phyloP scores from a whole-genome alignment of 805 yeast species.

The Candida nitratophila region DNA sequence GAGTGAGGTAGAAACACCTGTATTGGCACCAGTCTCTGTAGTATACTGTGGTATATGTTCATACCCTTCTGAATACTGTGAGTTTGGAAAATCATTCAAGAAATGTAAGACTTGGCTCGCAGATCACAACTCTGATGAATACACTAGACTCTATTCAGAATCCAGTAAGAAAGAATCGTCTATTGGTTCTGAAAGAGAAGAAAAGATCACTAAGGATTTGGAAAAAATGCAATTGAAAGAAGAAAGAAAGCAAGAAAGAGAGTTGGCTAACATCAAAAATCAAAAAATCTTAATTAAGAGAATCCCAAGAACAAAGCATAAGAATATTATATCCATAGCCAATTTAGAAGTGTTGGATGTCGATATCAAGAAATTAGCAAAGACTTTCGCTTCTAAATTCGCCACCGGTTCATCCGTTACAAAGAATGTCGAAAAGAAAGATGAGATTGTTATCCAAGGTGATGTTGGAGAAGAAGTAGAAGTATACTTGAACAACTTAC shows the following conservation, averaged over 20 bases:
- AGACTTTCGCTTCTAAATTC: conserved; percentile 86
- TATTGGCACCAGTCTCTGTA: conserved; percentile 26
- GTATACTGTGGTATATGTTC: conserved; percentile 75
- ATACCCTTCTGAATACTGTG: conserved; percentile 89
- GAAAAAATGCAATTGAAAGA: conserved; percentile 82
- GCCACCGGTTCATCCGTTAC: conserved; percentile 95
- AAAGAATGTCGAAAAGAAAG: conserved; percentile 85
- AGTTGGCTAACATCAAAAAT: conserved; percentile 67
- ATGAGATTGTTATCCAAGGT: conserved; percentile 89
- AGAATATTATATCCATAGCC: conserved; percentile 76
- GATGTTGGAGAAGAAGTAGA: conserved; percentile 92
- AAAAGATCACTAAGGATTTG: conserved; percentile 72
- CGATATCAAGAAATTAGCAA: conserved; percentile 85
- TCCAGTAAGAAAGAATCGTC: conserved; percentile 44
- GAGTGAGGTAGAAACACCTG: conserved; percentile 1
- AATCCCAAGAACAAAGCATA: conserved; percentile 84
- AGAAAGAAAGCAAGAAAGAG: conserved; percentile 79
- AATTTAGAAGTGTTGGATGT: conserved; percentile 86
- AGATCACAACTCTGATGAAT: conserved; percentile 51
- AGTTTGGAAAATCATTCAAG: conserved; percentile 75
- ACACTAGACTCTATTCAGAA: conserved; percentile 51
- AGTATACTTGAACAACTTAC: conserved; percentile 57
- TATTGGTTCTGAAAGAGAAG: conserved; percentile 70
- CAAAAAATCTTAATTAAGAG: conserved; percentile 78
- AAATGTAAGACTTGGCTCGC: conserved; percentile 82